These are phyloP conservation scores for Russula vinacea DNA, from an alignment of 768 basidiomycete species.

Conservation along the genomic window DNA sequence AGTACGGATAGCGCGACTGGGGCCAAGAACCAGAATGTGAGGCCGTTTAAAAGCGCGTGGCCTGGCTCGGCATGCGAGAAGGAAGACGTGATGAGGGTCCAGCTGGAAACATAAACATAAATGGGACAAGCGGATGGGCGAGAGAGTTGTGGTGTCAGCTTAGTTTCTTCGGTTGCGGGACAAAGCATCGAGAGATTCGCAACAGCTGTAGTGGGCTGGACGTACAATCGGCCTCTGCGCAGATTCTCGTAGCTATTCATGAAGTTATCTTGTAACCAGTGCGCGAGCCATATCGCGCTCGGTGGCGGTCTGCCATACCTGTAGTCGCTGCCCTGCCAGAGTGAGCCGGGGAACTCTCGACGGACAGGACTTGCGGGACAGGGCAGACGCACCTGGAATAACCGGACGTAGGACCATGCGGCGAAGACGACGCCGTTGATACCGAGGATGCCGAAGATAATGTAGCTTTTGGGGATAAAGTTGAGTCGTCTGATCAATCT, in stretches of 20 bases:
- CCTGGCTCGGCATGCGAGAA: conserved; percentile 65
- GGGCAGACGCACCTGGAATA: conserved; percentile 28
- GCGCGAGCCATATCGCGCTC: conserved; percentile 40
- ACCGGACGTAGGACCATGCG: conserved; percentile 48
- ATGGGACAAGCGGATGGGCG: background rate
- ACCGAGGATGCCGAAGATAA: conserved; percentile 64
- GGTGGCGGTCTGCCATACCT: conserved; percentile 19
- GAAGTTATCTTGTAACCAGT: conserved; percentile 64
- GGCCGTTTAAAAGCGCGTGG: conserved; percentile 74
- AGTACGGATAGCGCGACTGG: conserved; percentile 58
- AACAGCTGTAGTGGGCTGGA: conserved; percentile 20
- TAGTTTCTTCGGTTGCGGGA: too few species aligned
- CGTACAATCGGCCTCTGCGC: conserved; percentile 60
- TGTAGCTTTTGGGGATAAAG: conserved; percentile 47
- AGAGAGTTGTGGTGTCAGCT: background rate
- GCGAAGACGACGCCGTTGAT: conserved; percentile 61
- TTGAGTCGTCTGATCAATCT: conserved; percentile 42
- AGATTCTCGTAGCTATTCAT: conserved; percentile 59
- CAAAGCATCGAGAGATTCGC: too few species aligned
- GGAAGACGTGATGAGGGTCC: conserved; percentile 65
- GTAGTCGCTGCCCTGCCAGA: conserved; percentile 8
- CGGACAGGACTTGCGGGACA: background rate
- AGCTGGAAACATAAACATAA: conserved; percentile 43
- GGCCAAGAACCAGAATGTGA: conserved; percentile 77
- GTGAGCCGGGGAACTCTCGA: conserved; percentile 5